These are phyloP conservation scores for Pseudocercospora musae DNA, from an alignment of 2,329 filamentous ascomycete species.

Conservation along the genomic window DNA sequence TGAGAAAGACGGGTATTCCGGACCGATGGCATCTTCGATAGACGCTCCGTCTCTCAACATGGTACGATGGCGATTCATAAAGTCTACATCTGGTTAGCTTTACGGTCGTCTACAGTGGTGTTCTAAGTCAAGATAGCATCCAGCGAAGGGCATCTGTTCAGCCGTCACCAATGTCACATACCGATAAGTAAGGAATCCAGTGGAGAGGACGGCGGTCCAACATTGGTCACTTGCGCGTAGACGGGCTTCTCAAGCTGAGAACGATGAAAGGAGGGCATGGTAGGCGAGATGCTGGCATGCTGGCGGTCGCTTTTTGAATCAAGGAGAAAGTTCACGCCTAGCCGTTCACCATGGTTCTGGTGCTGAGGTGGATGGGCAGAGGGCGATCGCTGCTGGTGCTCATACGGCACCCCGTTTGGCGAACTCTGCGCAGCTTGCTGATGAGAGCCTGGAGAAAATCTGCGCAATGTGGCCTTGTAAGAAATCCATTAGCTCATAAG, in stretches of 20 bases:
- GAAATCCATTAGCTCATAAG: neutral
- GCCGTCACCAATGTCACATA: neutral
- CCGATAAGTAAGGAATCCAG: conserved; percentile 71
- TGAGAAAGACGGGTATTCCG: conserved; percentile 74
- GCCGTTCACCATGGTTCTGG: conserved; percentile 52
- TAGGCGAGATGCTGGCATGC: conserved; percentile 12
- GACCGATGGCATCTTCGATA: conserved; percentile 65
- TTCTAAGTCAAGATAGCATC: neutral
- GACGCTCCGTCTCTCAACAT: conserved; percentile 64
- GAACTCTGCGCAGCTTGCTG: neutral
- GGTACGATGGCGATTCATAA: conserved; percentile 66
- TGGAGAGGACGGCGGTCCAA: conserved; percentile 67
- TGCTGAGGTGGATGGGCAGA: neutral
- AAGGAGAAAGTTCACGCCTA: conserved; percentile 71
- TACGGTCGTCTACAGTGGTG: neutral
- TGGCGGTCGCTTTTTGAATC: conserved; percentile 46
- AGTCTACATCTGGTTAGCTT: conserved; percentile 48
- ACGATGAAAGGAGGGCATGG: conserved; percentile 7
- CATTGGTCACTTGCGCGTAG: conserved; percentile 45
- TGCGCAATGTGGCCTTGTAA: conserved; percentile 5
- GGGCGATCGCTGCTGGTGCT: conserved; percentile 8
- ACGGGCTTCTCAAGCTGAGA: conserved; percentile 25
- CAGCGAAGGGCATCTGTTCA: neutral
- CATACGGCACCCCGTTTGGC: neutral
- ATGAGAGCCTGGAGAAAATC: conserved; percentile 20